phyloP scores from a whole-genome alignment of 805 yeast genomes.

The Hermanozyma aechmeae region DNA sequence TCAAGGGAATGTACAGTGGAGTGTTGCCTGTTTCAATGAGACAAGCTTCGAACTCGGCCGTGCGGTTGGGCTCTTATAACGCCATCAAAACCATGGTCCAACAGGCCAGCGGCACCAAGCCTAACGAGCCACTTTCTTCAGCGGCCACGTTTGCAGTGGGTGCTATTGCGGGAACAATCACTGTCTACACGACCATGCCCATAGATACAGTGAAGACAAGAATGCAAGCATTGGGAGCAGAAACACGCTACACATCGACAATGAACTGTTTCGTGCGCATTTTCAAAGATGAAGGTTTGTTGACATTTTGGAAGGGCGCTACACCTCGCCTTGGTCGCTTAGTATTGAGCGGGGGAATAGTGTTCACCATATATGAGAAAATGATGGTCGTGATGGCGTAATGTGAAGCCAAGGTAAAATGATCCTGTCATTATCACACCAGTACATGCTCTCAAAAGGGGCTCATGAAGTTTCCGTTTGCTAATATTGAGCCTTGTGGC shows the following conservation, averaged over 20 bases:
- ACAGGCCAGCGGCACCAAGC: constrained; percentile 54
- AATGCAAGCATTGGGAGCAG: constrained; percentile 88
- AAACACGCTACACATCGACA: constrained; percentile 61
- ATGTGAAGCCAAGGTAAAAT: too few species aligned
- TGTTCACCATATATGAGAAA: constrained; percentile 91
- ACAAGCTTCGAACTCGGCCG: constrained; percentile 94
- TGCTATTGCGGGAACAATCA: constrained; percentile 79
- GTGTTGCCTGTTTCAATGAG: constrained; percentile 87
- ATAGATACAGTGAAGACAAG: constrained; percentile 93
- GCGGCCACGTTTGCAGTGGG: constrained; percentile 82
- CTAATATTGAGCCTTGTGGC: too few species aligned
- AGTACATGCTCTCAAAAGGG: too few species aligned
- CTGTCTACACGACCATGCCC: constrained; percentile 92
- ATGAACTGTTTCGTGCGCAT: constrained; percentile 73
- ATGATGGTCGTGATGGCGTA: constrained; percentile 52
- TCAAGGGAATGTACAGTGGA: constrained; percentile 81
- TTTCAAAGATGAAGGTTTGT: constrained; percentile 78
- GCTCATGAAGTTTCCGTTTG: too few species aligned
- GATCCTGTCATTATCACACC: too few species aligned
- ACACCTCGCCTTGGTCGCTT: constrained; percentile 93
- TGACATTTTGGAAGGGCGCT: constrained; percentile 96
- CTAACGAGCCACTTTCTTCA: constrained; percentile 67
- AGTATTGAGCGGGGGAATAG: constrained; percentile 92
- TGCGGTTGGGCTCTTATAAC: constrained; percentile 87
- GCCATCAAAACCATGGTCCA: constrained; percentile 75